phyloP scores from a whole-genome alignment of 352 stramenopile genomes.

The Globisporangium mamillatum region DNA sequence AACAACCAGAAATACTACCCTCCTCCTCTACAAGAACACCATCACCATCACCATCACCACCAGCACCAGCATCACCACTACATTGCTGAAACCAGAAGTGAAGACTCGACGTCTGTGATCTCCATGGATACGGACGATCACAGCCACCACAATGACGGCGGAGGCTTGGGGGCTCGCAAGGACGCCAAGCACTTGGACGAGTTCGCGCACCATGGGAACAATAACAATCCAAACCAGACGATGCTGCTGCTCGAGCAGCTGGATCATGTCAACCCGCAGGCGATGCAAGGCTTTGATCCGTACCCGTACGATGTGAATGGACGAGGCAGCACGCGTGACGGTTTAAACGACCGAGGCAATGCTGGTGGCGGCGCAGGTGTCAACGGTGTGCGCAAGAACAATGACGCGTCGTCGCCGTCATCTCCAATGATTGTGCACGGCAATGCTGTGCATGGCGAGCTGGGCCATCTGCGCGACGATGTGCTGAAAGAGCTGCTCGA shows the following conservation, averaged over 20 bases:
- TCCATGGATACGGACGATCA: constrained; percentile 22
- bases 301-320: constrained; percentile 74
- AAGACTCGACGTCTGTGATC: constrained; percentile 19
- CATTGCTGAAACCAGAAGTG: constrained; percentile 16
- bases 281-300: constrained; percentile 83
- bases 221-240: constrained; percentile 55
- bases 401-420: constrained; percentile 41
- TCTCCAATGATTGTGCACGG: constrained; percentile 71
- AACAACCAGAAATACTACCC: constrained; percentile 11
- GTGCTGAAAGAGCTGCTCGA: constrained; percentile 86
- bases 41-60: background rate
- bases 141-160: constrained; percentile 20
- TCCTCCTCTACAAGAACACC: background rate
- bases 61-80: constrained; percentile 12
- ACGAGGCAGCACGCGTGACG: constrained; percentile 16
- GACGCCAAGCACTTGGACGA: constrained; percentile 19
- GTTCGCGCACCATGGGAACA: constrained; percentile 7
- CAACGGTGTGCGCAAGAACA: constrained; percentile 25
- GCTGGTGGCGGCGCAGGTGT: background rate
- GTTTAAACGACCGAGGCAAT: background rate
- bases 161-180: constrained; percentile 8
- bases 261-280: constrained; percentile 84
- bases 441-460: constrained; percentile 71
- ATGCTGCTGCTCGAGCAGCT: constrained; percentile 79
- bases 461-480: constrained; percentile 65